phyloP scores from a whole-genome alignment of 148 eudicot species.

The Fagopyrum esculentum region DNA sequence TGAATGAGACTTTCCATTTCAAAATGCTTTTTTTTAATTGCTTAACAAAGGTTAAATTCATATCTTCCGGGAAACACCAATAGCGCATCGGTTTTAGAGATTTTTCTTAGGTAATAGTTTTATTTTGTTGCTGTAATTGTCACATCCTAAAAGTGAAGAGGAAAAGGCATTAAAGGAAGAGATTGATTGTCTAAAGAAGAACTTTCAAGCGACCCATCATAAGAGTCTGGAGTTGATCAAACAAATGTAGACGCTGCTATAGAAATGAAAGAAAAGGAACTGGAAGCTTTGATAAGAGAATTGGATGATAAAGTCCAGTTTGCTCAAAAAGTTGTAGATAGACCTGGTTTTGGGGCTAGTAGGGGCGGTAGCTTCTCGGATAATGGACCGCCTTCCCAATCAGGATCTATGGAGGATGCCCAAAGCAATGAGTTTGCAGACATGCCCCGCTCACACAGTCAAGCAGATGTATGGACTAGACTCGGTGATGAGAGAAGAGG shows the following conservation, averaged over 20 bases:
- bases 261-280: constrained; percentile 40
- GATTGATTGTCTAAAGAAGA: constrained; percentile 24
- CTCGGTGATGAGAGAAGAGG: too few relatives aligned
- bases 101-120: too few relatives aligned
- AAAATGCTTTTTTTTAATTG: too few relatives aligned
- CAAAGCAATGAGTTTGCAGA: constrained; percentile 10
- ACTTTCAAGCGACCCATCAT: constrained; percentile 24
- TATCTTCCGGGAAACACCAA: too few relatives aligned
- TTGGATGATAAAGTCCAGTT: constrained; percentile 76
- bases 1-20: too few relatives aligned
- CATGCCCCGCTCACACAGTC: too few relatives aligned
- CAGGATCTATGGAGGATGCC: constrained; percentile 44
- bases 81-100: too few relatives aligned
- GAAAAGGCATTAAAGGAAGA: constrained; percentile 38
- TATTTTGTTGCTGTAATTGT: neutral
- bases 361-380: constrained; percentile 18
- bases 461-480: too few relatives aligned
- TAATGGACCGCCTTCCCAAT: constrained; percentile 38
- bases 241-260: constrained; percentile 31
- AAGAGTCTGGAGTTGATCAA: constrained; percentile 32
- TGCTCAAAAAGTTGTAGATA: constrained; percentile 47
- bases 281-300: constrained; percentile 54
- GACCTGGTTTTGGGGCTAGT: constrained; percentile 71
- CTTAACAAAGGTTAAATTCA: too few relatives aligned
- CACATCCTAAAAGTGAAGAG: constrained; percentile 18